A percentile compares a stretch with the other conserved stretches of the same genome.
These are phyloP conservation scores for Canna indica DNA, from an alignment of 176 grass and related monocot genomes.

Conservation along the genomic window DNA sequence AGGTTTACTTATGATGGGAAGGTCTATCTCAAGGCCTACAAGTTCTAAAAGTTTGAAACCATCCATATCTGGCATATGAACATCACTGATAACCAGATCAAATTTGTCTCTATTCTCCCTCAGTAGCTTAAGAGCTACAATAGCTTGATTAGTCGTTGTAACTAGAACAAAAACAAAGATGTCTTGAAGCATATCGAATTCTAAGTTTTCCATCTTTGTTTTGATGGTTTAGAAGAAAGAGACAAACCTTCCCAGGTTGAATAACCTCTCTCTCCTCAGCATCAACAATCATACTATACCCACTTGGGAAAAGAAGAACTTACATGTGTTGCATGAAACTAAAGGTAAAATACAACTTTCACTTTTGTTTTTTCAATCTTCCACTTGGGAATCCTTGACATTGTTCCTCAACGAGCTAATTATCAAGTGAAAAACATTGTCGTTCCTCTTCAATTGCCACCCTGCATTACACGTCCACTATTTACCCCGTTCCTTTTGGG, in stretches of 20 bases:
- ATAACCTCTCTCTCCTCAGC: too few species aligned
- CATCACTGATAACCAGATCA: slow-evolving; percentile 98
- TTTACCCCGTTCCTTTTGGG: slow-evolving; percentile 19
- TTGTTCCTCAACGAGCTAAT: slow-evolving; percentile 33
- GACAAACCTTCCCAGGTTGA: too few species aligned
- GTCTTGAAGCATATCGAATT: not conserved
- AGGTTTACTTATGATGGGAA: slow-evolving; percentile 85
- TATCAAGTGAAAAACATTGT: slow-evolving; percentile 21
- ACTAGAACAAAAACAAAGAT: slow-evolving; percentile 31
- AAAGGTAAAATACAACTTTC: slow-evolving; percentile 90
- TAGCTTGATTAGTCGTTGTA: slow-evolving; percentile 79
- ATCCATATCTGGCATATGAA: slow-evolving; percentile 97
- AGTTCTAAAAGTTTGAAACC: slow-evolving; percentile 93
- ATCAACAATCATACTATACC: too few species aligned
- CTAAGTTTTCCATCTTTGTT: too few species aligned
- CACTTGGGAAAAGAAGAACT: slow-evolving; percentile 28
- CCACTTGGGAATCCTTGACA: slow-evolving; percentile 96
- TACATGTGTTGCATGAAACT: slow-evolving; percentile 95
- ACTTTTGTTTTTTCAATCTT: slow-evolving; percentile 94
- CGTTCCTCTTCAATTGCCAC: slow-evolving; percentile 23
- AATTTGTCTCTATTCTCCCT: slow-evolving; percentile 82
- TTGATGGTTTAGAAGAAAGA: too few species aligned
- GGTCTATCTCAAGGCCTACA: slow-evolving; percentile 91
- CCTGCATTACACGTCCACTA: slow-evolving; percentile 19
- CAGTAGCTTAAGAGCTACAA: slow-evolving; percentile 52